Percentiles rank a stretch among this genome's conserved stretches.
Evolutionary conservation across 148 eudicot species (phyloP).

Genomic region (Persicaria maculosa): DNA sequence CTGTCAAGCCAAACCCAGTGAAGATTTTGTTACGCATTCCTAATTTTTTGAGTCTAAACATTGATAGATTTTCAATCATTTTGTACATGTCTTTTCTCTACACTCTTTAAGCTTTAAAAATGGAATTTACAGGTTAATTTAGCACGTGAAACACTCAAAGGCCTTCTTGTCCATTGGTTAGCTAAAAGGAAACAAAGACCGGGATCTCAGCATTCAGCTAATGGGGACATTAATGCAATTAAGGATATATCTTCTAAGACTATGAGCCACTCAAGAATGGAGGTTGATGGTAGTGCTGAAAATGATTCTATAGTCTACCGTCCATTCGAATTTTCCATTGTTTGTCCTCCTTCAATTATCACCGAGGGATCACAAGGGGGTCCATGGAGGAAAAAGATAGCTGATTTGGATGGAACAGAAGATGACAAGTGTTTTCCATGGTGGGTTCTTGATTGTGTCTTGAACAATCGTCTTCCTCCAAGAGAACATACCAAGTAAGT

Average conservation of each 20-base stretch:
- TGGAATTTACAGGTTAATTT: constrained; percentile 58
- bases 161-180: constrained; percentile 77
- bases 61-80: not conserved
- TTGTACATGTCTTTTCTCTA: not conserved
- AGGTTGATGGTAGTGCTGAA: constrained; percentile 65
- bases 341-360: constrained; percentile 82
- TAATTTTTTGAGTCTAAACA: not conserved
- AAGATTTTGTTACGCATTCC: not conserved
- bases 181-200: constrained; percentile 61
- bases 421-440: constrained; percentile 90
- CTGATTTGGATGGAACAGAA: constrained; percentile 82
- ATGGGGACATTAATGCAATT: constrained; percentile 67
- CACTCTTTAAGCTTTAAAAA: not conserved
- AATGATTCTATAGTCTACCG: constrained; percentile 76
- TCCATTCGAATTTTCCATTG: constrained; percentile 84
- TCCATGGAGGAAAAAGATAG: constrained; percentile 90
- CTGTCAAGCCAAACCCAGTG: not conserved
- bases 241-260: constrained; percentile 64
- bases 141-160: constrained; percentile 96
- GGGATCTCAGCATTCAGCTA: constrained; percentile 59
- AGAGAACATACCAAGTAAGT: constrained; percentile 95
- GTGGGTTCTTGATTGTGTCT: constrained; percentile 94
- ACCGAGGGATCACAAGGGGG: constrained; percentile 96
- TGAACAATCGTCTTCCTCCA: constrained; percentile 88
- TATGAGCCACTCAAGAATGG: constrained; percentile 50